Evolutionary conservation across 139 green algal genomes (phyloP).

Genomic region (Haematococcus lacustris): DNA sequence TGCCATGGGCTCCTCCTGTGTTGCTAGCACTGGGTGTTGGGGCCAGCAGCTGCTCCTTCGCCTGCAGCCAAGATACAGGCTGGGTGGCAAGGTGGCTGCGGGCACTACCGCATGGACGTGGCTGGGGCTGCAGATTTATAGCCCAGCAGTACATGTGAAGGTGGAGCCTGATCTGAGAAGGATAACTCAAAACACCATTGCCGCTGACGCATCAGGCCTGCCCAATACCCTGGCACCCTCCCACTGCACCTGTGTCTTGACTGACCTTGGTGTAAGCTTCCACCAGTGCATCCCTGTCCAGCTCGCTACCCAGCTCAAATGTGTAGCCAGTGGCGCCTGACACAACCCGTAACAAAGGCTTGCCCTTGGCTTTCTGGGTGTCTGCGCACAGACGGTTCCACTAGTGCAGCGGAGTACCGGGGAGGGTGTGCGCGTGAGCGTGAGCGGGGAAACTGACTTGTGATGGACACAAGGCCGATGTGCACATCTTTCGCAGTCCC

Average conservation of each 20-base stretch:
- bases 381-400: neutral
- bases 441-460: neutral
- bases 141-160: no score
- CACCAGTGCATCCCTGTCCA: slow-evolving; percentile 8
- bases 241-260: neutral
- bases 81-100: no score
- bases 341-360: slow-evolving; percentile 10
- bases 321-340: neutral
- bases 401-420: neutral
- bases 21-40: no score
- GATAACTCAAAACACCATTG: no score
- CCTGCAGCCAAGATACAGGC: no score
- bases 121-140: no score
- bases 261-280: slow-evolving; percentile 13
- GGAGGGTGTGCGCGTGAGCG: neutral
- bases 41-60: no score
- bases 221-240: no score
- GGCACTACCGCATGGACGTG: no score
- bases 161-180: no score
- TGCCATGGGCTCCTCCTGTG: no score
- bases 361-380: slow-evolving; percentile 17
- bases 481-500: neutral
- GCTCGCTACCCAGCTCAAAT: slow-evolving; percentile 15
- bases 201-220: no score
- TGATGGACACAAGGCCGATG: slow-evolving; percentile 10